These are phyloP conservation scores for Anacardium occidentale DNA, from an alignment of 345 rosid genomes.

Conservation along the genomic window DNA sequence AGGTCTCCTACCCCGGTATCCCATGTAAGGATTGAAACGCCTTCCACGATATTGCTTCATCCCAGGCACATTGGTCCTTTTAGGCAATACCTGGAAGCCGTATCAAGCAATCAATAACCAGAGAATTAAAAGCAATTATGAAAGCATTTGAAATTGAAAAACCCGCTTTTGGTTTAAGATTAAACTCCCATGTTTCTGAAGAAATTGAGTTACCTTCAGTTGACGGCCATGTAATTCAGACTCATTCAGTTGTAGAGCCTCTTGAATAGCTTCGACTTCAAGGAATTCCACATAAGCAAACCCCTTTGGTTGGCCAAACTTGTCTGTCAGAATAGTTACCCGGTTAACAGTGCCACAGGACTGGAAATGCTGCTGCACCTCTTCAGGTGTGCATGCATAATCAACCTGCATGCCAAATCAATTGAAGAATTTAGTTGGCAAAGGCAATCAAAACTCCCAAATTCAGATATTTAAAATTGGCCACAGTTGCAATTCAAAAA, in stretches of 20 bases:
- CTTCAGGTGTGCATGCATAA: constrained; percentile 96
- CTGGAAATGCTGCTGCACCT: constrained; percentile 97
- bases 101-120: neutral
- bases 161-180: neutral
- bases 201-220: constrained; percentile 51
- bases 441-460: constrained; percentile 5
- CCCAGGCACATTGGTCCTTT: constrained; percentile 95
- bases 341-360: constrained; percentile 93
- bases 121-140: neutral
- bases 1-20: constrained; percentile 68
- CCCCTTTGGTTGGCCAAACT: constrained; percentile 95
- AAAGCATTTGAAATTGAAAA: neutral
- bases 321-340: constrained; percentile 91
- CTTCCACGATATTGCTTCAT: constrained; percentile 83
- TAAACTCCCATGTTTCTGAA: neutral
- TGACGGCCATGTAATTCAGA: constrained; percentile 97
- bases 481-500: neutral
- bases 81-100: constrained; percentile 59
- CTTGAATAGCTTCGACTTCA: constrained; percentile 81
- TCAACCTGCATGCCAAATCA: constrained; percentile 59
- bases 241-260: constrained; percentile 78
- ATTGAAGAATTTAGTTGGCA: constrained; percentile 5
- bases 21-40: constrained; percentile 71
- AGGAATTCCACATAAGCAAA: constrained; percentile 94
- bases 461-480: neutral